These are phyloP conservation scores for Adansonia gregorii DNA, from an alignment of 441 rosid species.

Conservation along the genomic window DNA sequence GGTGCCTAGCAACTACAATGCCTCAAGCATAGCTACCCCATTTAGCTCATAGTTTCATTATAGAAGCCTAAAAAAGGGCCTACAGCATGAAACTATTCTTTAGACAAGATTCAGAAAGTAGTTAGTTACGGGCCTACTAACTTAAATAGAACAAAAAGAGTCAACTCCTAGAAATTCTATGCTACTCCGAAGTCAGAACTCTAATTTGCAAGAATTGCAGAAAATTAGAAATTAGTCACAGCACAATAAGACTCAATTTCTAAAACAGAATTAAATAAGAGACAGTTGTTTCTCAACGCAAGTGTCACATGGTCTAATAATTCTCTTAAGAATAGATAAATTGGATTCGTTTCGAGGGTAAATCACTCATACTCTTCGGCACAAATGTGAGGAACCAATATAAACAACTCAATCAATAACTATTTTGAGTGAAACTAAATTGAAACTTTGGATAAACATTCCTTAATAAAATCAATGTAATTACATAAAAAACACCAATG, in stretches of 20 bases:
- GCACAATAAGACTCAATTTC: constrained; percentile 9
- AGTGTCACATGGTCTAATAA: neutral
- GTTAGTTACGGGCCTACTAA: neutral
- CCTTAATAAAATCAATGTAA: neutral
- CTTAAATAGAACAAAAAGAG: neutral
- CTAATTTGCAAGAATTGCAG: neutral
- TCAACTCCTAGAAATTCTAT: neutral
- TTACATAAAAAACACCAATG: constrained; percentile 12
- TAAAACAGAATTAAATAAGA: neutral
- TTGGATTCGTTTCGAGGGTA: neutral
- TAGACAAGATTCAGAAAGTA: neutral
- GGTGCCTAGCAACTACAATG: neutral
- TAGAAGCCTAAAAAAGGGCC: constrained; percentile 10
- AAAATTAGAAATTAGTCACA: constrained; percentile 7
- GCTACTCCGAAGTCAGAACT: neutral
- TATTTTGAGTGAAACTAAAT: constrained; percentile 4
- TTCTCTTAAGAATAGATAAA: neutral
- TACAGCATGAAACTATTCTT: neutral
- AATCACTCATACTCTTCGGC: constrained; percentile 1
- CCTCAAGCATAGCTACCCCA: constrained; percentile 9
- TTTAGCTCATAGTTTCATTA: too few species aligned
- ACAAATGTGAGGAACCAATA: constrained; percentile 1
- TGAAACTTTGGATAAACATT: neutral
- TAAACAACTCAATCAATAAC: neutral
- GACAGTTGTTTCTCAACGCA: neutral